Conservation (phyloP, 257 asterid species). For the Cinchona pubescens region DNA sequence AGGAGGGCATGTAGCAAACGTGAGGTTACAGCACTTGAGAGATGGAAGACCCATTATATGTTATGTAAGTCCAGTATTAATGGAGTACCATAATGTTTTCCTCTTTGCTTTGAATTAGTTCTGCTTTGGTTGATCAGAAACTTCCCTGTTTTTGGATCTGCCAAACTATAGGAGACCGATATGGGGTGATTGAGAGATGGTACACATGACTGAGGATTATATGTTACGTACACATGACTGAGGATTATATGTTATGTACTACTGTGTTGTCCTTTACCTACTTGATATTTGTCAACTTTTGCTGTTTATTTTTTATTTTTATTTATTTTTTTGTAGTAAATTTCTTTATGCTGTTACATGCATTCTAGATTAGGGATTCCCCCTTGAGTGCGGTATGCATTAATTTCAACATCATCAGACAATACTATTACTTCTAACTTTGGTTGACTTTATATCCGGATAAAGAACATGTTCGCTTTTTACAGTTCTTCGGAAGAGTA, state of each 20-base stretch:
- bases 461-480: too few species aligned
- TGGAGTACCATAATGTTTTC: not conserved
- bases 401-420: too few species aligned
- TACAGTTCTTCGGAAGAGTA: too few species aligned
- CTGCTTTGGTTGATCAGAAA: not conserved
- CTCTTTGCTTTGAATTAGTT: not conserved
- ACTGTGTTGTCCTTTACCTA: conserved; percentile 1
- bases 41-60: not conserved
- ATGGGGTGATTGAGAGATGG: not conserved
- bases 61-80: not conserved
- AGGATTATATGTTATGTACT: conserved; percentile 8
- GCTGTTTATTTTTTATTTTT: too few species aligned
- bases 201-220: conserved; percentile 4
- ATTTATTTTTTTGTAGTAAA: conserved; percentile 9
- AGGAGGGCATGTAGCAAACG: conserved; percentile 29
- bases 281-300: not conserved
- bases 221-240: conserved; percentile 8
- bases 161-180: not conserved
- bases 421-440: too few species aligned
- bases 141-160: conserved; percentile 11
- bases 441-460: too few species aligned
- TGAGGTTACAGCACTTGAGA: not conserved
- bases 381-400: too few species aligned
- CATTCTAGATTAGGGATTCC: too few species aligned
- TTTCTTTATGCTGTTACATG: not conserved